phyloP scores from a whole-genome alignment of 768 basidiomycete species.

The Leccinum pellstonianum region DNA sequence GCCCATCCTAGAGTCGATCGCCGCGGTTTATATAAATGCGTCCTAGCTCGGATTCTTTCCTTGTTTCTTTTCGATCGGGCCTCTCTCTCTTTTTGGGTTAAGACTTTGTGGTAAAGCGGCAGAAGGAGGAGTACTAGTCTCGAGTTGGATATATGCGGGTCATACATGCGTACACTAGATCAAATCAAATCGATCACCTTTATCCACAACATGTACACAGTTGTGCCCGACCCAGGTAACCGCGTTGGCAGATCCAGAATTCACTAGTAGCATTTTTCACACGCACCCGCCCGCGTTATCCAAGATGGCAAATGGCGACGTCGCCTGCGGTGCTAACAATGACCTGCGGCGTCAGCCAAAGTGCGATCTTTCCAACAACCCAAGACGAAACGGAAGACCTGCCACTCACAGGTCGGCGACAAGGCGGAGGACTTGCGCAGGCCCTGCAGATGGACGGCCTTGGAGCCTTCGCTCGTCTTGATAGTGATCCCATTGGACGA shows the following conservation, averaged over 20 bases:
- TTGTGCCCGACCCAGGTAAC: background rate
- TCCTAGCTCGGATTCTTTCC: background rate
- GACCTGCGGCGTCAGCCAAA: conserved; percentile 3
- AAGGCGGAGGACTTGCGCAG: conserved; percentile 18
- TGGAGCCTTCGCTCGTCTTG: conserved; percentile 23
- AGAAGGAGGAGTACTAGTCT: background rate
- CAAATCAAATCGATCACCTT: background rate
- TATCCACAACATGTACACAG: background rate
- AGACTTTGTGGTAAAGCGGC: background rate
- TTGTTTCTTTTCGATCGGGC: background rate
- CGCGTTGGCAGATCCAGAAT: background rate
- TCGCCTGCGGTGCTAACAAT: conserved; percentile 21
- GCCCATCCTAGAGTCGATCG: conserved; percentile 24
- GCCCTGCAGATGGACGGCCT: conserved; percentile 9
- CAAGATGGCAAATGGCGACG: conserved; percentile 28
- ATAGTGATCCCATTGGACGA: conserved; percentile 15
- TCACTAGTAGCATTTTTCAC: background rate
- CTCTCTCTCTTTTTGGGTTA: background rate
- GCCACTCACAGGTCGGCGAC: conserved; percentile 26
- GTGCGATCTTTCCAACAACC: background rate
- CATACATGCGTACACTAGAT: background rate
- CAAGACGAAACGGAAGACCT: background rate
- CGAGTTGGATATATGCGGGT: background rate
- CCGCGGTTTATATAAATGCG: background rate
- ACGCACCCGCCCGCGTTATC: conserved; percentile 22